phyloP scores from a whole-genome alignment of 208 protist species.

The Trypanosoma theileri region DNA sequence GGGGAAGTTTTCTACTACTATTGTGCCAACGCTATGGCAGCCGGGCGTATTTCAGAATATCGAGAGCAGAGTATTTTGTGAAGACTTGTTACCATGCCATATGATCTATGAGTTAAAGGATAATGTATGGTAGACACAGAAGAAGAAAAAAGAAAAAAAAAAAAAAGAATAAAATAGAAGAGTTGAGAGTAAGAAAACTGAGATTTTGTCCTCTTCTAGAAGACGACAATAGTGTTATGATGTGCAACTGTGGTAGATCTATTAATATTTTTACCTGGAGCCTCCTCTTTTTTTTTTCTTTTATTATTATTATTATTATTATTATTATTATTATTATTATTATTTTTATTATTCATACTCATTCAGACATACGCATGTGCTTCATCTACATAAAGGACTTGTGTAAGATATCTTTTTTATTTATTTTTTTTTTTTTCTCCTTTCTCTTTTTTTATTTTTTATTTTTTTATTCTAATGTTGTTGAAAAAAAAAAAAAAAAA shows the following conservation, averaged over 20 bases:
- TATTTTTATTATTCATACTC: neutral
- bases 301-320: neutral
- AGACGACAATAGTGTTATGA: too few relatives aligned
- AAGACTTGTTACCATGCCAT: neutral
- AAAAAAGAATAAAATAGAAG: neutral
- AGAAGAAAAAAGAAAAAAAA: neutral
- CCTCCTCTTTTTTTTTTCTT: neutral
- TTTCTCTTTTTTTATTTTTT: neutral
- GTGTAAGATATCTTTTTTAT: neutral
- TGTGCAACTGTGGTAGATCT: too few relatives aligned
- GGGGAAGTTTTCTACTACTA: slow-evolving; percentile 65
- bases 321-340: too few relatives aligned
- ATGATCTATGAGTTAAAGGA: neutral
- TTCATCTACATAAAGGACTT: too few relatives aligned
- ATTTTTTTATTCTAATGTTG: neutral
- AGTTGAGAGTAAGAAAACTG: neutral
- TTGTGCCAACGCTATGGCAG: slow-evolving; percentile 61
- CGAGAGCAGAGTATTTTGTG: neutral
- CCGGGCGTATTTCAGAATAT: slow-evolving; percentile 15
- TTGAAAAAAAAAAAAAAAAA: neutral
- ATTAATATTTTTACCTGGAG: neutral
- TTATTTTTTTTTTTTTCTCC: neutral
- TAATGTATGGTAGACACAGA: too few relatives aligned
- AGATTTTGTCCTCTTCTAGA: too few relatives aligned
- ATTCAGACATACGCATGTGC: too few relatives aligned